A percentile compares a stretch with the other conserved stretches of the same genome.
Conservation (phyloP, 1,139 yeast genomes). For the Hyphopichia wangnamkhiaoensis region DNA sequence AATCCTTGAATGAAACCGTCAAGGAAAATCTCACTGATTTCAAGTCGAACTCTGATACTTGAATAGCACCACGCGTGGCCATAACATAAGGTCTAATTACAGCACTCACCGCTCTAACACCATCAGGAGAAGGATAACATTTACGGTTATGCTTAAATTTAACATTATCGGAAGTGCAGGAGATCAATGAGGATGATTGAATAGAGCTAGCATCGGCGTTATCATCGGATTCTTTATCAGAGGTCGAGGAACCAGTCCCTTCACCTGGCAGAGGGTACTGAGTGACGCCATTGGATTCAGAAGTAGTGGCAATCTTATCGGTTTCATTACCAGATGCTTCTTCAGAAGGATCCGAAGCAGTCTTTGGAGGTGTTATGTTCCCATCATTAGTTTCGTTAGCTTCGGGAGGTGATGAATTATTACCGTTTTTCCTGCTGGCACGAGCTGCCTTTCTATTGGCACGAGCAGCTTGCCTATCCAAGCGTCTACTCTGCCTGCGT, state of each 20-base stretch:
- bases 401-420: too few relatives aligned
- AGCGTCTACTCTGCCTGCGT: slow-evolving; percentile 5
- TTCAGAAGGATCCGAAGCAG: too few relatives aligned
- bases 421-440: too few relatives aligned
- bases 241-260: not conserved
- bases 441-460: too few relatives aligned
- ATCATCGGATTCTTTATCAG: slow-evolving; percentile 8
- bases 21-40: slow-evolving; percentile 47
- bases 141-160: slow-evolving; percentile 23
- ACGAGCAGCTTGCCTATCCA: not conserved
- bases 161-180: slow-evolving; percentile 26
- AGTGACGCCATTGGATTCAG: slow-evolving; percentile 1
- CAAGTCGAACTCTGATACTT: slow-evolving; percentile 57
- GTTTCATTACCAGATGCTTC: not conserved
- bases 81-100: slow-evolving; percentile 72
- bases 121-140: slow-evolving; percentile 52
- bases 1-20: slow-evolving; percentile 32
- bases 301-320: not conserved
- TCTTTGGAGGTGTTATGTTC: too few relatives aligned
- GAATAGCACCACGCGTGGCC: slow-evolving; percentile 56
- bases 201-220: slow-evolving; percentile 10
- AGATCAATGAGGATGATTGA: slow-evolving; percentile 15
- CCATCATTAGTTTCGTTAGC: too few relatives aligned
- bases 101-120: slow-evolving; percentile 70
- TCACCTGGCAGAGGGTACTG: not conserved